Evolutionary conservation across 257 asterid genomes (phyloP).

Genomic region (Gentiana straminea): DNA sequence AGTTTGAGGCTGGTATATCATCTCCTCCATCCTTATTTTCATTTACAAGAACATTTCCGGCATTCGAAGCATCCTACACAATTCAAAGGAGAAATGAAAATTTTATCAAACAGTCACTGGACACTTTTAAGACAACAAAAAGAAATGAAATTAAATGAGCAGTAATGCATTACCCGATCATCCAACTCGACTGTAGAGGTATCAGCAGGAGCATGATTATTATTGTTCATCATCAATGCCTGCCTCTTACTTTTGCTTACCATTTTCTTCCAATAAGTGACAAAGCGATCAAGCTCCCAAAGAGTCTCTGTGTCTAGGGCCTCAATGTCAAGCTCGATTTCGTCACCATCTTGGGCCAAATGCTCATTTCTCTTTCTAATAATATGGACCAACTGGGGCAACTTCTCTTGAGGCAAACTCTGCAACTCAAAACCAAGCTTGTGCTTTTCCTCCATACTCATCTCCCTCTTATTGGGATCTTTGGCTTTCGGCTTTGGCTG

Average conservation of each 20-base stretch:
- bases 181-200: constrained; percentile 28
- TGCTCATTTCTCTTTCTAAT: constrained; percentile 80
- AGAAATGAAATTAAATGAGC: background rate
- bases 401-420: constrained; percentile 86
- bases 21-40: constrained; percentile 63
- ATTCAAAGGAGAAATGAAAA: background rate
- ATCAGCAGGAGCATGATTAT: constrained; percentile 14
- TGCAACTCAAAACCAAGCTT: constrained; percentile 89
- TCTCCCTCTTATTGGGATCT: constrained; percentile 79
- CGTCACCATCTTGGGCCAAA: constrained; percentile 94
- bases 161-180: constrained; percentile 32
- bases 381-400: constrained; percentile 85
- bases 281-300: constrained; percentile 95
- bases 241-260: constrained; percentile 89
- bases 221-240: constrained; percentile 45
- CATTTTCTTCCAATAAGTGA: constrained; percentile 94
- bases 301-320: constrained; percentile 89
- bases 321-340: constrained; percentile 95
- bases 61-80: constrained; percentile 42
- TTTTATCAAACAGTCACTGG: background rate
- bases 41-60: constrained; percentile 41
- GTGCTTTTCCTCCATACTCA: constrained; percentile 92
- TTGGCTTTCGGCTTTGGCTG: constrained; percentile 75
- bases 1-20: constrained; percentile 75
- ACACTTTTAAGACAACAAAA: background rate